Evolutionary conservation across 2,329 filamentous ascomycete genomes (phyloP), one percentile per base, ranked within the genome.

Genomic region (Aspergillus puulaauensis): DNA sequence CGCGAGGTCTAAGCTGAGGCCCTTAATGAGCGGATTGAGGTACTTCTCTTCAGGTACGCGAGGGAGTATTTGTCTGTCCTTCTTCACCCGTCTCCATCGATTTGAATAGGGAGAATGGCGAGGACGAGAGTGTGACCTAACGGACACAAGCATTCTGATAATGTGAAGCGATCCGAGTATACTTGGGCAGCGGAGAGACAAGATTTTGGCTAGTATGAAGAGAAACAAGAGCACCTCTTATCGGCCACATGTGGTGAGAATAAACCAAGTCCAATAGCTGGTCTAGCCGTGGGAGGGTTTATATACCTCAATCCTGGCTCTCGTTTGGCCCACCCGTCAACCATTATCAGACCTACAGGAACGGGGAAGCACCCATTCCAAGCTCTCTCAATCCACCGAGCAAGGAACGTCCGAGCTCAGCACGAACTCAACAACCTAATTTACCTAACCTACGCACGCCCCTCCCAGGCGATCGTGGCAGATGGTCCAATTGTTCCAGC

Each of bases 61-160:
- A 43, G 49, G 35, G 17, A 50, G 45, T 12, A 21, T 19, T 31
- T 49, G 45, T 15, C 40, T 53, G 37, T 50, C 45, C 23, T 57
- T 49, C 37, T 53, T 53, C 27, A 9, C 19, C 45, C 31, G 37
- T 27, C 27, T 31, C 55, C 55, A 57, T 50, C 50, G 44, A 44
- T 21, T 31, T 35, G 24, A 15, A 14, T 53, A 54, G 17, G 39
- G 50, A n/a, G 43, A 27, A 17, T 41, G 19, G 7, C 43, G 49
- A 27, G 55, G 40, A 39, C 21, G 39, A 17, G n/a, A 39, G 17
- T 48, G 46, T 4, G 54, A 33, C 17, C 27, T 47, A 15, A 33
- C 24, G 8, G 55, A 49, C 17, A 50, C 55, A 24, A 45, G 49
- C 55, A 57, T 54, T 9, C 23, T 53, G 50, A 24, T 7, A 7